Conservation (phyloP, 495 filamentous ascomycete species). For the Xylaria cubensis region DNA sequence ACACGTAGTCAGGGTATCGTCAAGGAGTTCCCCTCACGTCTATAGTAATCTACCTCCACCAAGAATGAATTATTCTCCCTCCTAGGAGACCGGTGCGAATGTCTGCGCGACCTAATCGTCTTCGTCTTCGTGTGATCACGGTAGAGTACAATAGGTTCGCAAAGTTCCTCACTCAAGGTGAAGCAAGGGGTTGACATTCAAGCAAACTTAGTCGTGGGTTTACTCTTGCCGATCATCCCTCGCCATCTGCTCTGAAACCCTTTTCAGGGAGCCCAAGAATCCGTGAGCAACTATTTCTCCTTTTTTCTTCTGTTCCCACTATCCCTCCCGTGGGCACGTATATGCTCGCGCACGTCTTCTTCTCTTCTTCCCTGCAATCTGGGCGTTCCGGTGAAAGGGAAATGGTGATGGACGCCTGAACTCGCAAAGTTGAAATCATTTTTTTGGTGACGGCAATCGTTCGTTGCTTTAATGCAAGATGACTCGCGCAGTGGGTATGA, state of each 20-base stretch:
- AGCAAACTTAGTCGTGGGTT: slow-evolving; percentile 1
- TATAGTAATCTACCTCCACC: slow-evolving; percentile 20
- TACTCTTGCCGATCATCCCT: slow-evolving; percentile 15
- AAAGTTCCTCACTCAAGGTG: slow-evolving; percentile 11
- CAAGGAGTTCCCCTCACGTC: slow-evolving; percentile 4
- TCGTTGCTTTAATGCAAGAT: slow-evolving; percentile 37
- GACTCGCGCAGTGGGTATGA: slow-evolving; percentile 45
- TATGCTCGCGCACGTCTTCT: slow-evolving; percentile 27
- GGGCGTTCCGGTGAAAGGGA: slow-evolving; percentile 24
- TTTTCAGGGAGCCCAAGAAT: slow-evolving; percentile 17
- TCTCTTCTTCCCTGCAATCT: slow-evolving; percentile 28
- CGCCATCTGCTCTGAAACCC: slow-evolving; percentile 1
- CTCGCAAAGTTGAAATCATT: slow-evolving; percentile 41
- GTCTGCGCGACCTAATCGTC: slow-evolving; percentile 1
- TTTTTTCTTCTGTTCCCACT: background rate
- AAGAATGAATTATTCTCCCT: slow-evolving; percentile 28
- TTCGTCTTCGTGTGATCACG: slow-evolving; percentile 17
- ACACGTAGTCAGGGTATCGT: slow-evolving; percentile 13
- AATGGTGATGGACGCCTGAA: slow-evolving; percentile 36
- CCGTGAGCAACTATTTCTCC: slow-evolving; percentile 22
- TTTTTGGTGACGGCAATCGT: slow-evolving; percentile 43
- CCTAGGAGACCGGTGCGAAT: slow-evolving; percentile 18
- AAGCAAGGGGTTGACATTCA: slow-evolving; percentile 2
- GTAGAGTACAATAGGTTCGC: slow-evolving; percentile 8
- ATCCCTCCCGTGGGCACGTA: background rate